Evolutionary conservation across 164 flowering plant genomes (phyloP), one percentile per base, ranked within the genome.

Genomic region (Sedum album): DNA sequence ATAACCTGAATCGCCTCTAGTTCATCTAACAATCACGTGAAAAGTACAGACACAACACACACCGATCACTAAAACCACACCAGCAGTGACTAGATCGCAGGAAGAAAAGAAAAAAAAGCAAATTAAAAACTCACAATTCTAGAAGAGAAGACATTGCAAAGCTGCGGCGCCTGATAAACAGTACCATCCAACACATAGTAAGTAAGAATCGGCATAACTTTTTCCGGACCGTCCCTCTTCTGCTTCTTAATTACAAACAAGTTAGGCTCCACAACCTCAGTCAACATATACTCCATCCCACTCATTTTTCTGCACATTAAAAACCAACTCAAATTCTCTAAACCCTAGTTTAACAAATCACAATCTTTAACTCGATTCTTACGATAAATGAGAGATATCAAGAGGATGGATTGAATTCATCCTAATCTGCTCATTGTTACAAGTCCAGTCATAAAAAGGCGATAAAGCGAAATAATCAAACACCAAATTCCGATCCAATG

Each of bases 401-500:
- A 92, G 93, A 2, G 97, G 99, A 71, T 95, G 99, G 71, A 86
- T 83, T 31, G 96, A 86, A 11, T 86, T 86, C 79, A 79, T 46
- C 3, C 99, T 78, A 9, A 95, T 84, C 73, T 86, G 89, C 71
- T 95, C 97, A 41, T 95, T 92, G 79, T 89, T 92, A 82, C 97
- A 95, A 44, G 82, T 80, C 73, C 69, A 83, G 60, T 92, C 99
- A 62, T 92, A 95, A 81, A 90, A 95, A 2, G 97, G 97, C 0
- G 99, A 95, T 25, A 95, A 74, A 2, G 97, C 97, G 69, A 95
- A 95, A 85, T 95, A 95, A 77, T 95, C 99, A 74, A 95, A 95
- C 25, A 95, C 86, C 26, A 90, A 75, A 72, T 85, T 89, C 14
- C 97, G 91, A 74, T 95, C 97, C 2, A 95, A 88, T 33, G 97